Conservation (phyloP, 2,329 filamentous ascomycete genomes). For the Venturia carpophila region DNA sequence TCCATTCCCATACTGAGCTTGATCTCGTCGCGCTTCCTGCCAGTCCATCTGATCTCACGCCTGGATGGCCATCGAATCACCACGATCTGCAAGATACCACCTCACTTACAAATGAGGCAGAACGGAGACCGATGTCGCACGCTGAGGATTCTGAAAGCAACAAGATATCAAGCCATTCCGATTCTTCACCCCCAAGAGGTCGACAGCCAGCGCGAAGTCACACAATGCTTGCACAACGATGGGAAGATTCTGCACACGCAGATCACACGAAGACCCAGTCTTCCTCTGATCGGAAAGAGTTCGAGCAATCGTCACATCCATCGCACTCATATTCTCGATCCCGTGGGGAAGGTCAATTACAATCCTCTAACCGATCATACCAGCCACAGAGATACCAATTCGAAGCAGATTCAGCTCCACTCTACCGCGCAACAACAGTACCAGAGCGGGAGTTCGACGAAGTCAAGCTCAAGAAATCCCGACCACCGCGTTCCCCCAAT, state of each 20-base stretch:
- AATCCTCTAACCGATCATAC: not conserved
- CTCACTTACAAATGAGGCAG: not conserved
- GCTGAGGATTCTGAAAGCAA: not conserved
- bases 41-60: not conserved
- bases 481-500: not conserved
- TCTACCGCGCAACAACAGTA: not conserved
- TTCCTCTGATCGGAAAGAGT: not conserved
- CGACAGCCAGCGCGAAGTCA: not conserved
- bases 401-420: conserved; percentile 8
- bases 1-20: not conserved
- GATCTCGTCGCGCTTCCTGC: conserved; percentile 8
- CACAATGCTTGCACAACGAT: conserved; percentile 5
- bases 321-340: not conserved
- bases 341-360: not conserved
- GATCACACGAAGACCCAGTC: not conserved
- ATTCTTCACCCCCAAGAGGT: not conserved
- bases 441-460: not conserved
- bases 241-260: not conserved
- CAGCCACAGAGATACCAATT: not conserved
- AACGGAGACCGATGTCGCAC: not conserved
- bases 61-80: not conserved
- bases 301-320: not conserved
- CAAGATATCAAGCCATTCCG: not conserved
- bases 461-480: not conserved
- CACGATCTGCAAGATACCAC: not conserved